Evolutionary conservation across 208 protist genomes (phyloP), one percentile per base, ranked within the genome.

Genomic region (Trypanosoma boissoni): DNA sequence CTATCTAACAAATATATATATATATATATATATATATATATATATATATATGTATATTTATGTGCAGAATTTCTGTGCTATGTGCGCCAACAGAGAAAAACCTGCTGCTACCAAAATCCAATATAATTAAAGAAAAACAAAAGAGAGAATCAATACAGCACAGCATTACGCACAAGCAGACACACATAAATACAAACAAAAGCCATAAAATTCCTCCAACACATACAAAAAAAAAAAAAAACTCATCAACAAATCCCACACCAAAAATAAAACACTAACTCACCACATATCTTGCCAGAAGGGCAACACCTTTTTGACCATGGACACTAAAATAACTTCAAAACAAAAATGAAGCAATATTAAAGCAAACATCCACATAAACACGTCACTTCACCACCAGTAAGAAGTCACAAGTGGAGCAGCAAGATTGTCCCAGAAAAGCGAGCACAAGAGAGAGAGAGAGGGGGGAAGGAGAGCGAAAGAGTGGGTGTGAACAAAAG

Each of bases 171-270:
- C 21, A 29, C 16, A 16, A 8, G 31, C 2, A n/a, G 8, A 26
- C 20, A 28, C 20, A 51, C 9, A 26, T n/a, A 16, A 12, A 1
- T 9, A 14, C 6, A 51, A 51, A 31, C 16, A 3, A 14, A 21
- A 29, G 16, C 45, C 18, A 27, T 18, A 51, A 14, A 28, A 51
- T 18, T 7, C 5, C 26, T 28, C 18, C 10, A 28, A 39, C 0
- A 54, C 20, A 20, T 10, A 54, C 0, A 20, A 3, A 37, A 37
- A 37, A 18, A 54, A 34, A 37, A 39, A 58, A 58, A 59, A 24
- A 58, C n/a, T 12, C 18, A 27, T 42, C 50, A 23, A 21, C 18
- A 2, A 12, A 42, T 18, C 20, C 26, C 4, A 44, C 8, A 57
- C 10, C 0, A 16, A 48, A 14, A 46, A 46, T 28, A 34, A 20